phyloP scores from a whole-genome alignment of 1,139 yeast genomes.

The Lodderomyces orthopsilosis region DNA sequence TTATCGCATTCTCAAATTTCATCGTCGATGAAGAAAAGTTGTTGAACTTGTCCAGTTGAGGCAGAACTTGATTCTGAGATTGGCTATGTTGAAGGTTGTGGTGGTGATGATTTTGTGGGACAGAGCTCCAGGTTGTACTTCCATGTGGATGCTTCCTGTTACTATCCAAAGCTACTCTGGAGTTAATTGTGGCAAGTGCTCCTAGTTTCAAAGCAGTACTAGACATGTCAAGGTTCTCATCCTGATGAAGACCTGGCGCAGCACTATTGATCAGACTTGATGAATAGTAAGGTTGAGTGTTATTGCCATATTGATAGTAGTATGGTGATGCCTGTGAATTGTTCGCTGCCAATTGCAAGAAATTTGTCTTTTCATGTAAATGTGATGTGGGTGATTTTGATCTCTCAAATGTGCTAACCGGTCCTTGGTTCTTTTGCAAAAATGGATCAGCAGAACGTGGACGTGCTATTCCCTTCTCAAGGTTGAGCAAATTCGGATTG shows the following conservation, averaged over 20 bases:
- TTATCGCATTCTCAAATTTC: conserved; percentile 34
- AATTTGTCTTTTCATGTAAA: conserved; percentile 44
- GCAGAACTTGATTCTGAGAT: conserved; percentile 5
- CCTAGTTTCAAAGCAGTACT: conserved; percentile 52
- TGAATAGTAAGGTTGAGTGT: conserved; percentile 9
- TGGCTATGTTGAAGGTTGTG: conserved; percentile 13
- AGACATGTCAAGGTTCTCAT: conserved; percentile 35
- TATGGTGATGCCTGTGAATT: conserved; percentile 15
- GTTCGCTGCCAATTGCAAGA: conserved; percentile 44
- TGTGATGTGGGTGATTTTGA: conserved; percentile 46
- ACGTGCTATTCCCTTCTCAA: conserved; percentile 29
- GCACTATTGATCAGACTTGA: background rate
- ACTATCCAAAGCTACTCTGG: conserved; percentile 58
- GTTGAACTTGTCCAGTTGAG: conserved; percentile 1
- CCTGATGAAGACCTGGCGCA: conserved; percentile 12
- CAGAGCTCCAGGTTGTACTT: conserved; percentile 10
- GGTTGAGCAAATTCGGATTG: conserved; percentile 24
- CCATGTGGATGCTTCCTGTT: conserved; percentile 36
- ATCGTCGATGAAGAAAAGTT: conserved; percentile 10
- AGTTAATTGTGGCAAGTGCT: conserved; percentile 62
- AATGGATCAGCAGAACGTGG: conserved; percentile 47
- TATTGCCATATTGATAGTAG: no score
- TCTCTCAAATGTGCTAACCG: conserved; percentile 28
- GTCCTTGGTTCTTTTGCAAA: conserved; percentile 14
- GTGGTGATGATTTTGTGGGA: conserved; percentile 11